These are phyloP conservation scores for Solanum sejunctum DNA, from an alignment of 257 asterid species.

Conservation along the genomic window DNA sequence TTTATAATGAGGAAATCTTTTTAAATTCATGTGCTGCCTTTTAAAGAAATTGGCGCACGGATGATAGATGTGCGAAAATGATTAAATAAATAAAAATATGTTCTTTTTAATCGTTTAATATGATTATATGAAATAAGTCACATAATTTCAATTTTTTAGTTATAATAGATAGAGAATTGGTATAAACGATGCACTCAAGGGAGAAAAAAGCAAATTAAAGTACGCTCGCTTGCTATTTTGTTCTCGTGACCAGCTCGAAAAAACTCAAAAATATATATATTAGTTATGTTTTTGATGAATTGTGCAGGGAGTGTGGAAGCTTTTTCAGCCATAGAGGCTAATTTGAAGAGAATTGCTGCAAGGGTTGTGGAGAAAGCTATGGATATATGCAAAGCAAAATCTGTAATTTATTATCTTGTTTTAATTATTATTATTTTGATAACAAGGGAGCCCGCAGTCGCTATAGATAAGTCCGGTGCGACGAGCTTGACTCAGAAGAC, in stretches of 20 bases:
- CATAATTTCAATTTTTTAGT: neutral
- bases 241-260: neutral
- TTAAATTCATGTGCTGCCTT: too few species aligned
- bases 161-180: neutral
- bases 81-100: too few species aligned
- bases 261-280: neutral
- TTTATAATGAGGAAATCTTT: too few species aligned
- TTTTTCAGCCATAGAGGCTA: conserved; percentile 46
- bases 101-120: neutral
- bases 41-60: too few species aligned
- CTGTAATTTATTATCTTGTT: conserved; percentile 20
- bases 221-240: neutral
- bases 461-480: too few species aligned
- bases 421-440: too few species aligned
- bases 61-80: too few species aligned
- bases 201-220: neutral
- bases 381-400: conserved; percentile 44
- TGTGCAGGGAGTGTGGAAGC: conserved; percentile 52
- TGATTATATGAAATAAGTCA: too few species aligned
- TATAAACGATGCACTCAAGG: neutral
- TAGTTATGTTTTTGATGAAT: neutral
- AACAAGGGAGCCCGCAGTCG: too few species aligned
- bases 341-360: conserved; percentile 55
- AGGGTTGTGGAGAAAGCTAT: conserved; percentile 48
- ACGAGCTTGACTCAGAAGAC: too few species aligned